Evolutionary conservation across 2,329 filamentous ascomycete species (phyloP).

Genomic region (Hortaea sp.): DNA sequence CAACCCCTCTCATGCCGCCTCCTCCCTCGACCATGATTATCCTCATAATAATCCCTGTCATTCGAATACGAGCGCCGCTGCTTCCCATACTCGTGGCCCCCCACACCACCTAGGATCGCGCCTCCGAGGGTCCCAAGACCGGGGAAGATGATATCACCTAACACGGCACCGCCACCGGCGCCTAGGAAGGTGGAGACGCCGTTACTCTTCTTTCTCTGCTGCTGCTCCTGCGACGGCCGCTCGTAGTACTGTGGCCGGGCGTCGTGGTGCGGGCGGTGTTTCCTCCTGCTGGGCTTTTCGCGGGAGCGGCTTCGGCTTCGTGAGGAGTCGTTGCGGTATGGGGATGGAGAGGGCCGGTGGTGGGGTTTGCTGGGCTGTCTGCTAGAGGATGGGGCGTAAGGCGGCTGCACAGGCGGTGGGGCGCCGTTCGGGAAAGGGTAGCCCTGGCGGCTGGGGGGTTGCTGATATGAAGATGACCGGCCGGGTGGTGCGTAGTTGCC

Average conservation of each 20-base stretch:
- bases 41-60: constrained; percentile 3
- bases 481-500: constrained; percentile 4
- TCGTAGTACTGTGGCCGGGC: constrained; percentile 2
- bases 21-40: constrained; percentile 1
- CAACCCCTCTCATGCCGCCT: background rate
- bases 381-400: background rate
- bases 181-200: constrained; percentile 32
- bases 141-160: constrained; percentile 36
- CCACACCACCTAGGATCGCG: constrained; percentile 32
- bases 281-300: constrained; percentile 3
- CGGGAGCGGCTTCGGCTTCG: constrained; percentile 10
- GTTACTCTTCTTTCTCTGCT: constrained; percentile 17
- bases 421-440: constrained; percentile 10
- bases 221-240: constrained; percentile 1
- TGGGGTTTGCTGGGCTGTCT: constrained; percentile 5
- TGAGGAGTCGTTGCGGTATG: constrained; percentile 8
- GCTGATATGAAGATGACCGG: constrained; percentile 5
- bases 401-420: constrained; percentile 3
- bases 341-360: constrained; percentile 9
- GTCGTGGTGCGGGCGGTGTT: constrained; percentile 11
- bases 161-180: constrained; percentile 33
- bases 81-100: constrained; percentile 32
- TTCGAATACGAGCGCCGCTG: constrained; percentile 17
- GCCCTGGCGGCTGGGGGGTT: constrained; percentile 5
- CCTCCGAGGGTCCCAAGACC: constrained; percentile 31